phyloP scores from a whole-genome alignment of 805 yeast genomes.

The Candida ascalaphidarum region DNA sequence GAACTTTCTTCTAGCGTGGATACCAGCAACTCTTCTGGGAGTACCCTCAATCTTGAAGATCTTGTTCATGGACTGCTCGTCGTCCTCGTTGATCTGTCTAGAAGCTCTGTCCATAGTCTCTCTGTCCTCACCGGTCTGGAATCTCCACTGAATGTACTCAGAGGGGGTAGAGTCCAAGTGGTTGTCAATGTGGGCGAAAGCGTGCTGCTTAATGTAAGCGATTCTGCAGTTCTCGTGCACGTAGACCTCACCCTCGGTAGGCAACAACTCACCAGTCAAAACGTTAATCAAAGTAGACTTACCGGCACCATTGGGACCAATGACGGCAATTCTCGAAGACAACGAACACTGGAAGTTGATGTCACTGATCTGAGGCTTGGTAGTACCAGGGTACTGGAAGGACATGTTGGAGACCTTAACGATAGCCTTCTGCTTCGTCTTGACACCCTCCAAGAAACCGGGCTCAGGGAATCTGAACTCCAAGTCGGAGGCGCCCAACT shows the following conservation, averaged over 20 bases:
- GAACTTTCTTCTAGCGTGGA: conserved; percentile 97
- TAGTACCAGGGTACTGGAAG: conserved; percentile 99
- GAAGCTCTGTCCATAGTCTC: conserved; percentile 99
- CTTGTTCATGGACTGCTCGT: conserved; percentile 98
- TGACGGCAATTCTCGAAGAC: conserved; percentile 99
- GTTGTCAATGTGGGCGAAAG: conserved; percentile 98
- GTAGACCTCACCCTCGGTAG: conserved; percentile 98
- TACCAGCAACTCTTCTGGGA: conserved; percentile 93
- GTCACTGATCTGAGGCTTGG: conserved; percentile 87
- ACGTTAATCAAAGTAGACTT: conserved; percentile 98
- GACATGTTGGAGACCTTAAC: conserved; percentile 96
- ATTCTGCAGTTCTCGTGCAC: conserved; percentile 99
- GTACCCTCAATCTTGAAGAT: conserved; percentile 98
- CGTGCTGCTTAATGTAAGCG: conserved; percentile 99
- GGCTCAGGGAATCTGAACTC: conserved; percentile 99
- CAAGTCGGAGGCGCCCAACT: conserved; percentile 95
- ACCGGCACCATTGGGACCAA: conserved; percentile 99
- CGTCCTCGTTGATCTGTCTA: conserved; percentile 94
- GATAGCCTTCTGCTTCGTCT: conserved; percentile 99
- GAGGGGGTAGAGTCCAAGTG: conserved; percentile 99
- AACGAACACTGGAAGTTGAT: conserved; percentile 98
- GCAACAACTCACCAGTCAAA: conserved; percentile 98
- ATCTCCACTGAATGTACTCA: conserved; percentile 99
- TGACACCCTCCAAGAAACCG: conserved; percentile 99
- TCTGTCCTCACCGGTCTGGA: conserved; percentile 99